Conservation (phyloP, 2,329 filamentous ascomycete species). For the Fusarium lyarnte region DNA sequence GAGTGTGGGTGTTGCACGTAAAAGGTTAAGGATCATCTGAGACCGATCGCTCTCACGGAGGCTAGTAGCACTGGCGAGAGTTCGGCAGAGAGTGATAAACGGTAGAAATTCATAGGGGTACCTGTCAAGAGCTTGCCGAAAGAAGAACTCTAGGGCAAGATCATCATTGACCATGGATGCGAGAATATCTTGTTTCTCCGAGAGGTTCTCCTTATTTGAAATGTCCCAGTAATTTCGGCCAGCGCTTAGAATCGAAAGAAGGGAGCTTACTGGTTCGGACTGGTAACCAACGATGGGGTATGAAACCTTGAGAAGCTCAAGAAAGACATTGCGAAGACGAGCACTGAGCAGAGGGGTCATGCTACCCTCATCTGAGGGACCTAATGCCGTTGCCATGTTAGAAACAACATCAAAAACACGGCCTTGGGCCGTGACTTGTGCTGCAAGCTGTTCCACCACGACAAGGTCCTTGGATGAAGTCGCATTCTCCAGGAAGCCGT, state of each 20-base stretch:
- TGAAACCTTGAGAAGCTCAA: conserved; percentile 76
- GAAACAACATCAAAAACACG: conserved; percentile 64
- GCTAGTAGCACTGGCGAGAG: conserved; percentile 58
- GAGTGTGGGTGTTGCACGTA: conserved; percentile 76
- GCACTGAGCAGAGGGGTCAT: conserved; percentile 67
- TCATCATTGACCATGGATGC: conserved; percentile 50
- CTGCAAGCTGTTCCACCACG: conserved; percentile 61
- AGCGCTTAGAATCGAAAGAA: conserved; percentile 71
- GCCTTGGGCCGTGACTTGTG: conserved; percentile 59
- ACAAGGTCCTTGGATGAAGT: conserved; percentile 62
- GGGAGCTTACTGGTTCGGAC: conserved; percentile 72
- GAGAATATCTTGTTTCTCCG: conserved; percentile 47
- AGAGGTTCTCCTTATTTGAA: conserved; percentile 49
- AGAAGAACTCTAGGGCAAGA: conserved; percentile 64
- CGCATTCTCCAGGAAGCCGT: conserved; percentile 63
- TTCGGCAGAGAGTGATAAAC: conserved; percentile 77
- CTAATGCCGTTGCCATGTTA: conserved; percentile 59
- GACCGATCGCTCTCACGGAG: conserved; percentile 46
- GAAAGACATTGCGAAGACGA: conserved; percentile 69
- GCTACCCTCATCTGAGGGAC: conserved; percentile 56
- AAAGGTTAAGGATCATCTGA: conserved; percentile 68
- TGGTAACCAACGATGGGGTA: conserved; percentile 76
- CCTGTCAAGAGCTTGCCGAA: conserved; percentile 76
- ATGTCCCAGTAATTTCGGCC: conserved; percentile 65
- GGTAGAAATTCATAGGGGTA: conserved; percentile 89